Evolutionary conservation across 306 rosid species (phyloP).

Genomic region (Rosa rugosa): DNA sequence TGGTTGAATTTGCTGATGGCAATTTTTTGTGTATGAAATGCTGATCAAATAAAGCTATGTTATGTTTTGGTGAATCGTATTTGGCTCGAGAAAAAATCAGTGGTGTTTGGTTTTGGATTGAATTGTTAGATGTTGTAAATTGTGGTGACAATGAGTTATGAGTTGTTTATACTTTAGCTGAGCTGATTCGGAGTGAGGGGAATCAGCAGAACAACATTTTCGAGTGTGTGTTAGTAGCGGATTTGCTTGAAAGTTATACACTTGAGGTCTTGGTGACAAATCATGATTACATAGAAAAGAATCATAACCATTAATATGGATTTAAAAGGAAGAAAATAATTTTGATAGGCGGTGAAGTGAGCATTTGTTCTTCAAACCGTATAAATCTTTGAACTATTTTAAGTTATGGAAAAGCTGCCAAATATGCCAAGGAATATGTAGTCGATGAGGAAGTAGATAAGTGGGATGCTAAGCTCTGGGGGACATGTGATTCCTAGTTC

Average conservation of each 20-base stretch:
- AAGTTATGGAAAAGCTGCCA: not conserved
- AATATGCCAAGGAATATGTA: not conserved
- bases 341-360: not conserved
- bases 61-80: not conserved
- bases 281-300: not conserved
- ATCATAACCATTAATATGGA: not conserved
- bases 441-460: not conserved
- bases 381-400: not conserved
- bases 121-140: not conserved
- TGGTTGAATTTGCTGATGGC: not conserved
- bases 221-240: not conserved
- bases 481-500: constrained; percentile 8
- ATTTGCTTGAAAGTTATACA: not conserved
- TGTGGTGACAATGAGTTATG: not conserved
- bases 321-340: not conserved
- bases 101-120: constrained; percentile 2
- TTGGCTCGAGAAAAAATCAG: not conserved
- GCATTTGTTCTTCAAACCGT: not conserved
- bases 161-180: not conserved
- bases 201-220: not conserved
- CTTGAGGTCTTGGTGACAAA: not conserved
- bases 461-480: not conserved
- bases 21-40: not conserved
- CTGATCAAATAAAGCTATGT: not conserved
- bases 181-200: constrained; percentile 7